phyloP scores from a whole-genome alignment of 83 land plant species.

The Picea abies region DNA sequence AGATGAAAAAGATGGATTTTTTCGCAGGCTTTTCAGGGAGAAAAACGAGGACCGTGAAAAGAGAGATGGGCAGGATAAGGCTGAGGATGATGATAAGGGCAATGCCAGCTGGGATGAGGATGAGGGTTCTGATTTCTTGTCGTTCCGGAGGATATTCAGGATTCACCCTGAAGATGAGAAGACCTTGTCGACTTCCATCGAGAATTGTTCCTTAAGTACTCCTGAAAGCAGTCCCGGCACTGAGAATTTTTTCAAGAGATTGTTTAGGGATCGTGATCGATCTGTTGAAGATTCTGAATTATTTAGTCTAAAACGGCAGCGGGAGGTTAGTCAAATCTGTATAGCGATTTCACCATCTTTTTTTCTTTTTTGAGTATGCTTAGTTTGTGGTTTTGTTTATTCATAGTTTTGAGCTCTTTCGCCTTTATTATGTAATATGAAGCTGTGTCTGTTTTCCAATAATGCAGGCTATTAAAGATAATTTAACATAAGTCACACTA shows the following conservation, averaged over 20 bases:
- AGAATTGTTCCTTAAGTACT: slow-evolving; percentile 36
- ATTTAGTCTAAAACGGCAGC: slow-evolving; percentile 48
- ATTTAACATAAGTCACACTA: neutral
- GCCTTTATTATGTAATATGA: neutral
- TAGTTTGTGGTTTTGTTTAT: neutral
- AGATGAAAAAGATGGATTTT: slow-evolving; percentile 84
- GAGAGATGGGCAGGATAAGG: slow-evolving; percentile 32
- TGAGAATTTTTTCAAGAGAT: slow-evolving; percentile 88
- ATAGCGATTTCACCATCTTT: neutral
- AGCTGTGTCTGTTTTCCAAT: neutral
- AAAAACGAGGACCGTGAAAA: slow-evolving; percentile 58
- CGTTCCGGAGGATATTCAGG: slow-evolving; percentile 84
- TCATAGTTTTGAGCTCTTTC: neutral
- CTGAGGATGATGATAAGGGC: slow-evolving; percentile 46
- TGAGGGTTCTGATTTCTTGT: slow-evolving; percentile 75
- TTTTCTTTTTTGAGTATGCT: neutral
- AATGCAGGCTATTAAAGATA: neutral
- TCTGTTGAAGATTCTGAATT: slow-evolving; percentile 85
- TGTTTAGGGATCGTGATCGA: slow-evolving; percentile 85
- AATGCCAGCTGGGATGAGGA: slow-evolving; percentile 68
- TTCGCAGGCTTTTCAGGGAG: slow-evolving; percentile 67
- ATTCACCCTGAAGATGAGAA: slow-evolving; percentile 95
- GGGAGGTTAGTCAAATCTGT: slow-evolving; percentile 40
- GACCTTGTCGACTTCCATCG: slow-evolving; percentile 24
- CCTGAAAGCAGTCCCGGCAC: slow-evolving; percentile 89